Evolutionary conservation across 257 asterid species (phyloP).

Genomic region (Sherardia arvensis): DNA sequence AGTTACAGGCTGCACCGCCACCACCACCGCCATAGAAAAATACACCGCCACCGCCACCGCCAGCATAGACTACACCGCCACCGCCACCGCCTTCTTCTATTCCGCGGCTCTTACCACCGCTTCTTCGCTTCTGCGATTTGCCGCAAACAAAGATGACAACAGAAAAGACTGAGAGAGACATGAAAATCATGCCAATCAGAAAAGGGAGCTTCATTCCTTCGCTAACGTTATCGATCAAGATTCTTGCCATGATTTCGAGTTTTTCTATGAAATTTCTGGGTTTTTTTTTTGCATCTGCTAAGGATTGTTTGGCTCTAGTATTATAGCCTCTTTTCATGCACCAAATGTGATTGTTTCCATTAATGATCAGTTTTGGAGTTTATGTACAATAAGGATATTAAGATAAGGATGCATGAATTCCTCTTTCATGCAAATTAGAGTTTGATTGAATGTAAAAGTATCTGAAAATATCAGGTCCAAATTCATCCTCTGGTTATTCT

Average conservation of each 20-base stretch:
- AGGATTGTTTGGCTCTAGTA: not conserved
- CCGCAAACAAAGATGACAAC: not conserved
- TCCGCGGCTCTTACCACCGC: not conserved
- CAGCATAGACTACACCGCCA: not conserved
- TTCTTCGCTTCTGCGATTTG: not conserved
- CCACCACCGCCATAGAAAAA: not conserved
- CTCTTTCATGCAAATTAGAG: not conserved
- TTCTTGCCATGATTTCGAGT: not conserved
- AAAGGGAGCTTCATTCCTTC: not conserved
- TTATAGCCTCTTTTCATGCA: not conserved
- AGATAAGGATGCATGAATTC: conserved; percentile 1
- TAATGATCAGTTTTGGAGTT: not conserved
- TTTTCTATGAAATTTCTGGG: not conserved
- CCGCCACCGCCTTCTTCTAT: not conserved
- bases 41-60: not conserved
- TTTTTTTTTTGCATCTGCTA: too few relatives aligned
- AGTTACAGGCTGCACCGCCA: not conserved
- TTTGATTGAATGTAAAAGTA: too few relatives aligned
- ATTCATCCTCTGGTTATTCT: not conserved
- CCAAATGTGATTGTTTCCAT: not conserved
- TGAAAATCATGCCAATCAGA: not conserved
- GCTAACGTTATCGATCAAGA: not conserved
- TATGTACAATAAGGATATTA: not conserved
- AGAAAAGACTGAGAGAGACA: not conserved
- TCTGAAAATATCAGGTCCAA: not conserved